These are phyloP conservation scores for Tilletia setariae DNA, from an alignment of 1,284 basidiomycete genomes.

Conservation along the genomic window DNA sequence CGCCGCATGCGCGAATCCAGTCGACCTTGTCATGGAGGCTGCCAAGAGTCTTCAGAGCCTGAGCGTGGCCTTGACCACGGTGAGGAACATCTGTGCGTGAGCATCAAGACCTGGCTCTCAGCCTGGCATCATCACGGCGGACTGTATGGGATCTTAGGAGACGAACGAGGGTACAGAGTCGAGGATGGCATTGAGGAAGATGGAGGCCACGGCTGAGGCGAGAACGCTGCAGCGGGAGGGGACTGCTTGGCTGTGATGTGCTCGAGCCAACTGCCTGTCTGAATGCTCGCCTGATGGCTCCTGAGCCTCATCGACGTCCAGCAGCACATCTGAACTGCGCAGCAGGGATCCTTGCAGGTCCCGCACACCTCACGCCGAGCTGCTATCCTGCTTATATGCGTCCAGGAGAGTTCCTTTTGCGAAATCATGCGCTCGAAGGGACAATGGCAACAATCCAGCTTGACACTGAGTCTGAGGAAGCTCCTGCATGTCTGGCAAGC, in stretches of 20 bases:
- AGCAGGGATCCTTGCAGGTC: conserved; percentile 19
- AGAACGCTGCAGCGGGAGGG: conserved; percentile 24
- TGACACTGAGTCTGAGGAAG: not conserved
- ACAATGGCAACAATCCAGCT: not conserved
- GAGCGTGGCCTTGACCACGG: conserved; percentile 26
- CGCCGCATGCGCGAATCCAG: too few relatives aligned
- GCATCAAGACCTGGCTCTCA: conserved; percentile 24
- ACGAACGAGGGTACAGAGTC: conserved; percentile 30
- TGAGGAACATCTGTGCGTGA: conserved; percentile 28
- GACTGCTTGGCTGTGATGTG: too few relatives aligned
- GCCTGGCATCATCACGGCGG: conserved; percentile 18
- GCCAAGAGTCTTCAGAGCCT: conserved; percentile 29
- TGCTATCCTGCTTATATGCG: conserved; percentile 16
- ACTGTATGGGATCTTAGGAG: conserved; percentile 21
- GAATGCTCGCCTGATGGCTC: too few relatives aligned
- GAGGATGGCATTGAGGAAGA: conserved; percentile 23
- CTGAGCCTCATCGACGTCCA: not conserved
- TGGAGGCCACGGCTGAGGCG: conserved; percentile 23
- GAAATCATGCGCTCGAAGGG: not conserved
- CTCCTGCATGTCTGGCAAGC: not conserved
- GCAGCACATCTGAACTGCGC: not conserved
- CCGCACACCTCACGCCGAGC: conserved; percentile 4
- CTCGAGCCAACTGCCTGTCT: not conserved
- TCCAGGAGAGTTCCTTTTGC: conserved; percentile 20
- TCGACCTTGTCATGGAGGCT: not conserved